Evolutionary conservation across 768 basidiomycete genomes (phyloP), one percentile per base, ranked within the genome.

Genomic region (Hebeloma cylindrosporum): DNA sequence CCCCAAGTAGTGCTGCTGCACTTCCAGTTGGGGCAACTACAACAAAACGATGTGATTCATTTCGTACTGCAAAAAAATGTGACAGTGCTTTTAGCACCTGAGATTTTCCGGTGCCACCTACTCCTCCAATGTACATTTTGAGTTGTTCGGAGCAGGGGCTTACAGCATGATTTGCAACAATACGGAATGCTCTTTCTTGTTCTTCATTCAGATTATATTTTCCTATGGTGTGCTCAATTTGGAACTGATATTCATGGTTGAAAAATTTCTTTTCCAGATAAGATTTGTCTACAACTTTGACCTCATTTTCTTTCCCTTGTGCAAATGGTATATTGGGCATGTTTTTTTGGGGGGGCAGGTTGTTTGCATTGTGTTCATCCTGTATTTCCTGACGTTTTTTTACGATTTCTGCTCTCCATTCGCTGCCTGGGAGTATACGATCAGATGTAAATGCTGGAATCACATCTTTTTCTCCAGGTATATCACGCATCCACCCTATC

Each of bases 91-190:
- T 40, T 6, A 70, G 47, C 0, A 70, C 62, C 29, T 59, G 54
- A 0, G 63, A 58, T 50, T 68, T 69, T 0, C 65, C 63, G 10
- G 65, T 64, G 2, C 66, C 66, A 32, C 62, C 65, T 48, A 62
- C 58, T 3, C 67, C 67, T 14, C 61, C 64, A 3, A 69, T 30
- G 36, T 63, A 60, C 64, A 70, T 61, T 34, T 52, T 48, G 0
- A 70, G 35, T 22, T 57, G 63, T 1, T 57, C 52, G 4, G 49
- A 28, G 10, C 42, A 21, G 3, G 11, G 22, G 8, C 7, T 9
- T 17, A 38, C 20, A 3, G 52, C 42, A 55, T 67, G 66, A 28
- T 66, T 52, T 3, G 60, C 59, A 11, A 68, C 51, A 14, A 66
- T 58, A 1, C 52, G 7, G 44, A 68, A 67, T 2, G 65, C 67